phyloP scores from a whole-genome alignment of 768 basidiomycete genomes.

The Serendipita sp. region DNA sequence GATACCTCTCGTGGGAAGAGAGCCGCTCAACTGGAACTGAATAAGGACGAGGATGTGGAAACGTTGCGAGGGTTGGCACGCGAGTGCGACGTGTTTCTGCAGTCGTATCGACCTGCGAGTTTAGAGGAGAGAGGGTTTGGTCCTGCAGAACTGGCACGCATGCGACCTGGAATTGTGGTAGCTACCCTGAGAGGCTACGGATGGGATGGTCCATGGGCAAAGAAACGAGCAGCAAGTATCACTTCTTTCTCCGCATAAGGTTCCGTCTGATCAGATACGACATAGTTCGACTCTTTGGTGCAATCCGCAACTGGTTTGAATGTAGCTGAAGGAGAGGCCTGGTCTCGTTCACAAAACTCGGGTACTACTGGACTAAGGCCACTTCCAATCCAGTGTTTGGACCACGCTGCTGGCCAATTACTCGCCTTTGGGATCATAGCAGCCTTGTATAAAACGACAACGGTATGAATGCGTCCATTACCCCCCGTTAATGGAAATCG shows the following conservation, averaged over 20 bases:
- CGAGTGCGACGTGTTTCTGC: constrained; percentile 42
- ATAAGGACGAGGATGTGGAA: constrained; percentile 17
- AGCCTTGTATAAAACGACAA: constrained; percentile 37
- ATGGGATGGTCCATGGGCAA: constrained; percentile 40
- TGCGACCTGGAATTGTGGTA: constrained; percentile 33
- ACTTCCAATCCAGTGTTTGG: constrained; percentile 42
- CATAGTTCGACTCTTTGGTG: constrained; percentile 48
- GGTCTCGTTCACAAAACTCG: constrained; percentile 13
- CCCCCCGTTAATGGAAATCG: not conserved
- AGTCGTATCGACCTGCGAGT: constrained; percentile 41
- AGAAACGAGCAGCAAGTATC: constrained; percentile 31
- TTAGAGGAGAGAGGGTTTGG: constrained; percentile 35
- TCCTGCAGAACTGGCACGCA: constrained; percentile 22
- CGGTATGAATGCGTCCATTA: constrained; percentile 19
- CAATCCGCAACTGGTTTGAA: constrained; percentile 50
- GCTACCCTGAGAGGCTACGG: constrained; percentile 43
- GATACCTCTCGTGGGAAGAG: constrained; percentile 51
- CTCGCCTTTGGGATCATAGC: constrained; percentile 43
- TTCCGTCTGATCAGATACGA: not conserved
- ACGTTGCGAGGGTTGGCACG: constrained; percentile 24
- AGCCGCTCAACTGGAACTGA: constrained; percentile 43
- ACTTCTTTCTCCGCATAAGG: not conserved
- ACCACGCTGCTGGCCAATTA: constrained; percentile 44
- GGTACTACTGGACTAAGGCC: constrained; percentile 16
- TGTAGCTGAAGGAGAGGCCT: constrained; percentile 37